These are phyloP conservation scores for Prunus davidiana DNA, from an alignment of 306 rosid species.

Conservation along the genomic window DNA sequence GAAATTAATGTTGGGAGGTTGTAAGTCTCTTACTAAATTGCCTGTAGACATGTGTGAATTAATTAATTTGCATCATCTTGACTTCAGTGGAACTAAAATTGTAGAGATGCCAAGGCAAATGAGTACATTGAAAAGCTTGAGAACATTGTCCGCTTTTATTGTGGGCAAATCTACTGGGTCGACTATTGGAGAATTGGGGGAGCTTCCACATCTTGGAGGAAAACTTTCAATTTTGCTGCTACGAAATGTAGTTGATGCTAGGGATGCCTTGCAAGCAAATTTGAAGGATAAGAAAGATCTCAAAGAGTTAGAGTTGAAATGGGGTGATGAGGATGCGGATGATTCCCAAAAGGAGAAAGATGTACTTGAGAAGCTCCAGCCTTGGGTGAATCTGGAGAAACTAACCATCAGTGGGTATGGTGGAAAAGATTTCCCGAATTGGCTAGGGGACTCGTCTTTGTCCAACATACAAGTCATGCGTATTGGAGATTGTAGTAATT, in stretches of 20 bases:
- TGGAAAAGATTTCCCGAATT: neutral
- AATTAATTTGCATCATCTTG: neutral
- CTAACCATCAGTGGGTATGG: neutral
- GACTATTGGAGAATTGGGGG: neutral
- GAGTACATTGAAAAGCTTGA: neutral
- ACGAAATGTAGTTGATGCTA: neutral
- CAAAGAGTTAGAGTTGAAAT: neutral
- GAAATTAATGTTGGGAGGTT: neutral
- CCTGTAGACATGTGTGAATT: neutral
- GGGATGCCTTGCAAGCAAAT: constrained; percentile 14
- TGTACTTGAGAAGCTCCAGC: neutral
- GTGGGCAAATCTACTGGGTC: neutral
- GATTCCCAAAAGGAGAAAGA: neutral
- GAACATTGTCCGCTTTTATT: neutral
- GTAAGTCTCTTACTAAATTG: neutral
- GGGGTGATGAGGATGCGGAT: neutral
- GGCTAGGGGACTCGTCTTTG: constrained; percentile 9
- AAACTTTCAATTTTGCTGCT: neutral
- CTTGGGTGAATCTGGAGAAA: neutral
- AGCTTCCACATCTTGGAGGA: neutral
- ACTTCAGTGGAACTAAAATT: fast-evolving
- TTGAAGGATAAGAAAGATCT: constrained; percentile 11
- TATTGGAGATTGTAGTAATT: neutral
- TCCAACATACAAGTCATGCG: neutral
- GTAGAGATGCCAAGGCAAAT: neutral